phyloP scores from a whole-genome alignment of 2,329 filamentous ascomycete genomes.

The Botrytis aclada region DNA sequence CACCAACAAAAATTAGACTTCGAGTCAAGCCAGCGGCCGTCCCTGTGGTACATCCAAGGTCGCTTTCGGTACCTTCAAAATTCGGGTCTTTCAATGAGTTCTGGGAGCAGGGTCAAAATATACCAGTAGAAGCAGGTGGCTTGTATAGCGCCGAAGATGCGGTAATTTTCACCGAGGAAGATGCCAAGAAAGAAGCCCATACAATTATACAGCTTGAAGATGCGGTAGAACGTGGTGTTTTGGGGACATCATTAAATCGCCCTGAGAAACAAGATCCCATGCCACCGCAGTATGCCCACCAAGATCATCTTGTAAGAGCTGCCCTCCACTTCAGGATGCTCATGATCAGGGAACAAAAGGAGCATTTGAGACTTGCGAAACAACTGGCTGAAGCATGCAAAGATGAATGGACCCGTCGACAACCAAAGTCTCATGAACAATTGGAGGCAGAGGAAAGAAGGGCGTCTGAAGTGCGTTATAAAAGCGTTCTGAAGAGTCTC shows the following conservation, averaged over 20 bases:
- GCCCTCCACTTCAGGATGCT: slow-evolving; percentile 77
- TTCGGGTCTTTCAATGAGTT: slow-evolving; percentile 57
- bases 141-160: slow-evolving; percentile 54
- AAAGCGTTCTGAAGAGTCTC: slow-evolving; percentile 60
- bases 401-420: slow-evolving; percentile 69
- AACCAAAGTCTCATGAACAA: slow-evolving; percentile 76
- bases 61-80: slow-evolving; percentile 51
- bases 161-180: slow-evolving; percentile 56
- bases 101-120: slow-evolving; percentile 48
- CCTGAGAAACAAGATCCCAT: slow-evolving; percentile 70
- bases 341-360: slow-evolving; percentile 72
- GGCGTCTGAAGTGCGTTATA: slow-evolving; percentile 66
- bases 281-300: slow-evolving; percentile 80
- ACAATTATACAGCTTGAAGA: slow-evolving; percentile 67
- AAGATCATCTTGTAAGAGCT: slow-evolving; percentile 79
- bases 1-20: slow-evolving; percentile 48
- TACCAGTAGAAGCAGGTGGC: slow-evolving; percentile 58
- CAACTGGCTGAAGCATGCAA: slow-evolving; percentile 74
- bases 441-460: slow-evolving; percentile 74
- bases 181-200: slow-evolving; percentile 64
- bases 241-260: slow-evolving; percentile 68
- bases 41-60: slow-evolving; percentile 58
- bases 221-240: slow-evolving; percentile 69
- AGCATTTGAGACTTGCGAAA: slow-evolving; percentile 75
- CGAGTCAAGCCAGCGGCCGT: slow-evolving; percentile 48